Conservation (phyloP, 2,329 filamentous ascomycete species). For the Nigrospora oryzae region DNA sequence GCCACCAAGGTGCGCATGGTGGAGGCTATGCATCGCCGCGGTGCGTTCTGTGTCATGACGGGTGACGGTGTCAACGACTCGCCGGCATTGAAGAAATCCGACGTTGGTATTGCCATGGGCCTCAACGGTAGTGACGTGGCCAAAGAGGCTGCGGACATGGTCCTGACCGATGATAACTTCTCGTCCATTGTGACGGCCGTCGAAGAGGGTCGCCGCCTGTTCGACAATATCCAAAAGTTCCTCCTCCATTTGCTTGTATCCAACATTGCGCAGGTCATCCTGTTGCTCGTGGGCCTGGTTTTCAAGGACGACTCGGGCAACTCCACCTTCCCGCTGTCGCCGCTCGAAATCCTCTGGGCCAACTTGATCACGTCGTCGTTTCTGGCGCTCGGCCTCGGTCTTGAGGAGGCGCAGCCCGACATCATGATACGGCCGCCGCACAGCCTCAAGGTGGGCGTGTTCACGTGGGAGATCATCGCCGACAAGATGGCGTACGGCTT, state of each 20-base stretch:
- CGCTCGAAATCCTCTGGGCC: conserved; percentile 69
- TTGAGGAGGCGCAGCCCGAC: conserved; percentile 61
- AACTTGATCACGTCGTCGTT: conserved; percentile 68
- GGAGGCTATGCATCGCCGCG: conserved; percentile 61
- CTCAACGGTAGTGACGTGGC: conserved; percentile 63
- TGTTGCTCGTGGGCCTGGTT: conserved; percentile 59
- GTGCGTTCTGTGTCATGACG: conserved; percentile 65
- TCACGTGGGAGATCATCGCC: conserved; percentile 54
- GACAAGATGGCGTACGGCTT: conserved; percentile 61
- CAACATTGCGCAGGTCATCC: conserved; percentile 62
- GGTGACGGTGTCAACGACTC: conserved; percentile 71
- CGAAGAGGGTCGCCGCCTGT: conserved; percentile 59
- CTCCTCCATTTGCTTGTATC: conserved; percentile 59
- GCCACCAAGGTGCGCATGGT: conserved; percentile 70
- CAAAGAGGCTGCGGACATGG: conserved; percentile 80
- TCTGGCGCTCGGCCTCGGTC: conserved; percentile 62
- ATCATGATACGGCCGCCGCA: conserved; percentile 60
- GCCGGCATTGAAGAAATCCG: conserved; percentile 62
- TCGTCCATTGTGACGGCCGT: conserved; percentile 70
- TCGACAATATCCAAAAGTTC: conserved; percentile 69
- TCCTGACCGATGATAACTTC: conserved; percentile 83
- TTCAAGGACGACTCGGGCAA: conserved; percentile 53
- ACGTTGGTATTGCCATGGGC: conserved; percentile 72
- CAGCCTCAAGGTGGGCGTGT: conserved; percentile 49
- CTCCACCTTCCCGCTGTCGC: conserved; percentile 63